Base-by-base conservation (phyloP, 768 basidiomycete genomes). In the Collybia nuda region DNA sequence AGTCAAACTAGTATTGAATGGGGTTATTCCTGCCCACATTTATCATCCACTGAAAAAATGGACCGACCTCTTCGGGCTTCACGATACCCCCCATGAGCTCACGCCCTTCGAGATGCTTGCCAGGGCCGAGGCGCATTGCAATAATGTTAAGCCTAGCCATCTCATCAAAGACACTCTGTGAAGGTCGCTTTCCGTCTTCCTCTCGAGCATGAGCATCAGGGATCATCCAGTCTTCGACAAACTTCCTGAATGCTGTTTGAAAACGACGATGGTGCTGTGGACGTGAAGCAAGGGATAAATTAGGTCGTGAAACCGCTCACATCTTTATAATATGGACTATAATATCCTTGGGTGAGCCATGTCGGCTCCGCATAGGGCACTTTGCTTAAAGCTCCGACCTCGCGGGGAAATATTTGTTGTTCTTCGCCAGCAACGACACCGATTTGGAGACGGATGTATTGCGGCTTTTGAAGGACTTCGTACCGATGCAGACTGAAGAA, bases 311-410 rank as follows among this genome's bases (percentile, higher is more conserved):
- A 71, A 35, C 38, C 17, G 48, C 75, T 72, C 50, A 96, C 71
- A 19, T 86, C 75, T 51, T 84, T 85, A 61, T 90, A 97, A 80
- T 63, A 88, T 53, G 73, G 94, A 80, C 66, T 81, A 61, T 85
- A 74, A 71, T 82, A 94, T 15, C 85, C 88, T 18, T 61, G 53
- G 12, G 77, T 71, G 45, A 94, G 68, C 90, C 93, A 96, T 2
- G 83, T 86, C 4, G 94, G 90, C 63, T 98, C 94, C 0, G 83
- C 91, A 65, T 94, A 96, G 0, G 95, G 94, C 0, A 97, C 86
- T 38, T 73, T 70, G 55, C 87, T 90, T 43, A 89, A 58, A 46
- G 76, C 78, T 12, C 91, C 93, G 5, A 47, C 6, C 17, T 69
- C 61, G 15, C 69, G 66, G n/a, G 74, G 78, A 22, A 35, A 36